A percentile compares a stretch with the other conserved stretches of the same genome.
These are phyloP conservation scores for Laetiporus sulphureus DNA, from an alignment of 1,284 basidiomycete genomes.

Conservation along the genomic window DNA sequence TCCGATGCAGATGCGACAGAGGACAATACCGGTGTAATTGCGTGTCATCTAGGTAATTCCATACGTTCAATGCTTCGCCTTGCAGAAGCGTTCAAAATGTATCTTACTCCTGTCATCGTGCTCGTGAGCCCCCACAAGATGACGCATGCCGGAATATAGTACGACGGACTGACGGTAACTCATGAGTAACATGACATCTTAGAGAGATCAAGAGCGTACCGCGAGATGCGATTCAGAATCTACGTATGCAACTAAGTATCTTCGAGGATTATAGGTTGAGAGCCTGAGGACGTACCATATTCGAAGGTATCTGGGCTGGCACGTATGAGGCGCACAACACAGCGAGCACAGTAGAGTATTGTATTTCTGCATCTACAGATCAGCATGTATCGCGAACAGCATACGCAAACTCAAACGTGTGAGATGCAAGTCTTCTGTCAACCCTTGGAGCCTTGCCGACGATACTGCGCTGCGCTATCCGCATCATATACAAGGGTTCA, in stretches of 20 bases:
- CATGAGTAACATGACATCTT: no score
- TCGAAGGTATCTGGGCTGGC: conserved; percentile 59
- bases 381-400: background rate
- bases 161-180: conserved; percentile 45
- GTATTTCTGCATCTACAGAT: conserved; percentile 36
- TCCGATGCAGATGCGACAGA: conserved; percentile 55
- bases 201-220: conserved; percentile 25
- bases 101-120: conserved; percentile 47
- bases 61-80: background rate
- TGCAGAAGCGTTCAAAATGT: background rate
- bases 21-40: conserved; percentile 49
- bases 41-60: conserved; percentile 37
- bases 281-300: conserved; percentile 48
- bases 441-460: conserved; percentile 52
- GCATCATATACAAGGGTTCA: background rate
- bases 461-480: conserved; percentile 55
- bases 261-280: no score
- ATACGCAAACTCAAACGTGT: conserved; percentile 29
- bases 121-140: conserved; percentile 61
- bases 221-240: conserved; percentile 46
- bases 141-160: conserved; percentile 55
- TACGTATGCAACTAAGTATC: conserved; percentile 15
- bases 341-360: conserved; percentile 53
- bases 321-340: conserved; percentile 56
- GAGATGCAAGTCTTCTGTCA: conserved; percentile 50